Evolutionary conservation across 2,329 filamentous ascomycete species (phyloP).

Genomic region (Calonectria naviculata): DNA sequence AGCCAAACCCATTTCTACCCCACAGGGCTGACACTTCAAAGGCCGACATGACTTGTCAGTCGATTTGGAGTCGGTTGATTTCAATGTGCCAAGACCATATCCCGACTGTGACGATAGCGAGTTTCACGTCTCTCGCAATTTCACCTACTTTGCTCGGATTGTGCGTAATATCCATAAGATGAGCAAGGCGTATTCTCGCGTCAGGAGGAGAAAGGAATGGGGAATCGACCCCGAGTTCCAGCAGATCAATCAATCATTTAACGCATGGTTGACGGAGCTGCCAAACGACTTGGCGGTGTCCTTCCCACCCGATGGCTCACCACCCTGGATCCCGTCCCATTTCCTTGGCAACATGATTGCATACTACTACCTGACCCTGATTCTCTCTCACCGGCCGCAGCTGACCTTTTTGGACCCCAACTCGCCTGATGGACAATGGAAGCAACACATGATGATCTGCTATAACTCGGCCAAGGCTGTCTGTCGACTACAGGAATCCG

Average conservation of each 20-base stretch:
- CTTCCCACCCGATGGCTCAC: conserved; percentile 81
- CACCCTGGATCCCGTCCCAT: conserved; percentile 87
- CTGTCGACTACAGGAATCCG: conserved; percentile 87
- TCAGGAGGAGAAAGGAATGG: conserved; percentile 87
- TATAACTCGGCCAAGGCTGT: conserved; percentile 87
- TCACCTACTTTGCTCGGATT: conserved; percentile 81
- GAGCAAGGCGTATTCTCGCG: conserved; percentile 77
- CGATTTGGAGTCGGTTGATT: conserved; percentile 79
- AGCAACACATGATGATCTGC: conserved; percentile 86
- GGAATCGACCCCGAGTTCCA: conserved; percentile 86
- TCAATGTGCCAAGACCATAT: conserved; percentile 71
- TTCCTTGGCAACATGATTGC: conserved; percentile 91
- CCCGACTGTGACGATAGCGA: conserved; percentile 80
- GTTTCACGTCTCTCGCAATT: conserved; percentile 83
- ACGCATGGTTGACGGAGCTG: conserved; percentile 79
- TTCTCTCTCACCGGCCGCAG: conserved; percentile 90
- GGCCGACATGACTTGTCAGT: conserved; percentile 84
- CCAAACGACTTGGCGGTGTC: conserved; percentile 82
- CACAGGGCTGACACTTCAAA: conserved; percentile 46
- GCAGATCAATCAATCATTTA: conserved; percentile 81
- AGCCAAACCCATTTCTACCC: background rate
- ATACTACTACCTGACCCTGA: conserved; percentile 87
- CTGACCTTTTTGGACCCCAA: conserved; percentile 82
- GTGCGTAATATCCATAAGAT: conserved; percentile 83
- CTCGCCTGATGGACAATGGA: conserved; percentile 80